Evolutionary conservation across 23 red algal species (phyloP).

Genomic region (Gracilaria vermiculophylla): DNA sequence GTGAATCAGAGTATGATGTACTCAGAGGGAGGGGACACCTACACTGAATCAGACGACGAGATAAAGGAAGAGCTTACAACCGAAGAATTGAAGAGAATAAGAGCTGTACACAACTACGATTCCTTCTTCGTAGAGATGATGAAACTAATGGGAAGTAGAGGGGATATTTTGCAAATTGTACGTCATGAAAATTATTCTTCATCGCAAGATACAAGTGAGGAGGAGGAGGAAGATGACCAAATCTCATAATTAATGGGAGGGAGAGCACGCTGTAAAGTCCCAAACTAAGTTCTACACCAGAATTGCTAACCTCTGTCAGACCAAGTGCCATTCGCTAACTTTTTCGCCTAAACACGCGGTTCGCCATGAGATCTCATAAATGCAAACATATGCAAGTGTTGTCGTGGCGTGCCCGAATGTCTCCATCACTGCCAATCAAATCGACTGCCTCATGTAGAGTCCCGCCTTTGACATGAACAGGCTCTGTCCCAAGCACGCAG

Average conservation of each 20-base stretch:
- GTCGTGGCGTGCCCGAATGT: too few species aligned
- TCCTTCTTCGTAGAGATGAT: slow-evolving; percentile 59
- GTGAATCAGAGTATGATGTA: neutral
- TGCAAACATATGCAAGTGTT: too few species aligned
- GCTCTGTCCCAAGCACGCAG: neutral
- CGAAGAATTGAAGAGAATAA: slow-evolving; percentile 46
- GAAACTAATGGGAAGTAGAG: slow-evolving; percentile 62
- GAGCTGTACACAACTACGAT: slow-evolving; percentile 59
- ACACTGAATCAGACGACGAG: slow-evolving; percentile 28
- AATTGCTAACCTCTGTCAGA: too few species aligned
- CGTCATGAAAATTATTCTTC: slow-evolving; percentile 7
- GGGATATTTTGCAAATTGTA: slow-evolving; percentile 33
- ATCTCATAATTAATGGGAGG: neutral
- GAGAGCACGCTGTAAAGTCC: neutral
- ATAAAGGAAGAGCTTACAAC: neutral
- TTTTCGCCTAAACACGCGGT: too few species aligned
- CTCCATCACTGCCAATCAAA: too few species aligned
- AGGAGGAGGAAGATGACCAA: slow-evolving; percentile 27
- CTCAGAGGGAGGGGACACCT: neutral
- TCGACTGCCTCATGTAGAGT: too few species aligned
- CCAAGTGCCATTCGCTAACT: too few species aligned
- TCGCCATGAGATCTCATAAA: too few species aligned
- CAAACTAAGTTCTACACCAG: too few species aligned
- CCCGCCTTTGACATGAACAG: neutral
- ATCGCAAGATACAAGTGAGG: neutral